Evolutionary conservation across 352 stramenopile species (phyloP), one percentile per base, ranked within the genome.

Genomic region (Thalassiosira mediterranea): DNA sequence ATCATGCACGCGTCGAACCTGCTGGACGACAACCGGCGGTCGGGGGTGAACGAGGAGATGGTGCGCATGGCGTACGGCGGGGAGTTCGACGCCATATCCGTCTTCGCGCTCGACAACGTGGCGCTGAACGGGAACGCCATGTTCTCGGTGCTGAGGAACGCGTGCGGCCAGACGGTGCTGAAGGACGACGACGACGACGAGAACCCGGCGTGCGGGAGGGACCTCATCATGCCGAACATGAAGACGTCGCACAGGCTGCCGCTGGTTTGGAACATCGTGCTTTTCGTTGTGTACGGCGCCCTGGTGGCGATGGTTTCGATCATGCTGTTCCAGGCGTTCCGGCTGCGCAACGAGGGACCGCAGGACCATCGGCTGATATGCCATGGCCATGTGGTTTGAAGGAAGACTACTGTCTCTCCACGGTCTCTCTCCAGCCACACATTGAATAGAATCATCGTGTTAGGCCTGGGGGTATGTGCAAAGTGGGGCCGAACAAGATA

Each of bases 71-170:
- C 81, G 23, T 87, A 91, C 57, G 40, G 81, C 47, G 46, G 64
- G 10, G 49, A 79, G 64, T 76, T 84, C 48, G 60, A 74, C 52
- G 25, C 76, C 0, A 76, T 91, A 29, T 86, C 69, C 0, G 44
- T 91, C 17, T 81, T 91, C 23, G 51, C 78, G 4, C 47, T 89
- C n/a, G 84, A 89, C 72, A 83, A 91, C 61, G 84, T 89, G 0
- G 62, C 71, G 23, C 49, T 87, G 0, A 84, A 89, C 74, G 84
- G 84, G 0, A 87, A 89, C 58, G 84, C 79, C 21, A 54, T 91
- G 26, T 72, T 89, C 26, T 87, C 75, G 0, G 84, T 89, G 8
- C 29, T 91, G 8, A 66, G 84, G 19, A 91, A 79, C 60, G 44
- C 57, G 31, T 91, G 84, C 62, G 84, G 84, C 31, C 84, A 90